Evolutionary conservation across 371 early-diverging fungal genomes (phyloP).

Genomic region (Mortierella sp.): DNA sequence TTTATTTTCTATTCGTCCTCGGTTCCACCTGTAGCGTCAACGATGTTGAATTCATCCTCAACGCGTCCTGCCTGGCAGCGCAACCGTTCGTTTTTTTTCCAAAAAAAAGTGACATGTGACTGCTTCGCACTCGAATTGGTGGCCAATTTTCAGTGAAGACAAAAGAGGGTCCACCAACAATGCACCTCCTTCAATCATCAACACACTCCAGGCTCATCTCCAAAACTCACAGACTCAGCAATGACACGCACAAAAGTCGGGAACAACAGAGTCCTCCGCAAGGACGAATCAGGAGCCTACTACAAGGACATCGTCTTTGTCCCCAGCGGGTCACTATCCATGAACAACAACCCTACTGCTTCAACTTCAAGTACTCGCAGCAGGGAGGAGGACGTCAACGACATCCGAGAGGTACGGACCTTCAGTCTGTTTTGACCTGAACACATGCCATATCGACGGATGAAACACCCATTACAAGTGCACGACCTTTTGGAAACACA

Average conservation of each 20-base stretch:
- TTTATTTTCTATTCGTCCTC: background rate
- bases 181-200: background rate
- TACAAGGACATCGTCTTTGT: constrained; percentile 49
- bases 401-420: constrained; percentile 28
- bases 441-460: background rate
- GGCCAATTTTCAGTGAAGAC: background rate
- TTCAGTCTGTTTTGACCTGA: background rate
- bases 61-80: too few relatives aligned
- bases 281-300: constrained; percentile 34
- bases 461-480: background rate
- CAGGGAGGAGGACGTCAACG: constrained; percentile 25
- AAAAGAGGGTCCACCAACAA: too few relatives aligned
- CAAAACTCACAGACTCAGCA: background rate
- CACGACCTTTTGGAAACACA: background rate
- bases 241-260: background rate
- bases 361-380: background rate
- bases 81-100: background rate
- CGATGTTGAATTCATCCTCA: background rate
- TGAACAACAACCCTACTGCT: constrained; percentile 6
- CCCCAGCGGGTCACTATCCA: constrained; percentile 31
- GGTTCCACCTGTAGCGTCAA: background rate
- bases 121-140: background rate
- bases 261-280: constrained; percentile 15
- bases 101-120: background rate
- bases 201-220: background rate